These are phyloP conservation scores for Saturnispora dispora DNA, from an alignment of 805 yeast genomes.

Conservation along the genomic window DNA sequence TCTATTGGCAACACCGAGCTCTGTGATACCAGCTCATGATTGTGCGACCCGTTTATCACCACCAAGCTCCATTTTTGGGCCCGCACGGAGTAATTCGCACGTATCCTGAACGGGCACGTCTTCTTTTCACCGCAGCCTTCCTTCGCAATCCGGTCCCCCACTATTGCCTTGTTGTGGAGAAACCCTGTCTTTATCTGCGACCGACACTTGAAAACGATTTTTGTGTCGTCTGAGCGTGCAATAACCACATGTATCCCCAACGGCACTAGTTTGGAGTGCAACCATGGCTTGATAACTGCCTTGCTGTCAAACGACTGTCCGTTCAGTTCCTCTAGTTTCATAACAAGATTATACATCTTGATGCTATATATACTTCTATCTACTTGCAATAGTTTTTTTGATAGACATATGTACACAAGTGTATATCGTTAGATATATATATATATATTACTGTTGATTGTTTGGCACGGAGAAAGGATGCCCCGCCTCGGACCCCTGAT, in stretches of 20 bases:
- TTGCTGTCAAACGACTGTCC: conserved; percentile 31
- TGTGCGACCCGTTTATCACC: conserved; percentile 50
- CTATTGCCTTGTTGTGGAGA: not conserved
- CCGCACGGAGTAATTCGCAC: conserved; percentile 52
- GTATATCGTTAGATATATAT: no score
- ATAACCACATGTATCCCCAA: conserved; percentile 49
- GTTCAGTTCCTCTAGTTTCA: not conserved
- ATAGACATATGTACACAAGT: no score
- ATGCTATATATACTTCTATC: no score
- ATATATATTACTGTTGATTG: not conserved
- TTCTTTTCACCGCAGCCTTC: conserved; percentile 14
- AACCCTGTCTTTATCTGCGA: conserved; percentile 14
- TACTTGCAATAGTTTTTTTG: no score
- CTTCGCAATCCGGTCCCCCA: not conserved
- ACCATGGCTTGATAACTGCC: conserved; percentile 54
- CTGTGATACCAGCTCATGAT: conserved; percentile 34
- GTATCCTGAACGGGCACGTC: conserved; percentile 51
- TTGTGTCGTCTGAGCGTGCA: conserved; percentile 51
- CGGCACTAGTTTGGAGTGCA: conserved; percentile 37
- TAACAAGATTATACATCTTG: no score
- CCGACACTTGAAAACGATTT: conserved; percentile 56
- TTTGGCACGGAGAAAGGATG: not conserved
- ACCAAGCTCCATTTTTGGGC: conserved; percentile 50
- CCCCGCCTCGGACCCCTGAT: not conserved
- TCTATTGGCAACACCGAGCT: not conserved